A percentile compares a stretch with the other conserved stretches of the same genome.
Evolutionary conservation across 2,329 filamentous ascomycete genomes (phyloP).

Genomic region (Botrytis deweyae): DNA sequence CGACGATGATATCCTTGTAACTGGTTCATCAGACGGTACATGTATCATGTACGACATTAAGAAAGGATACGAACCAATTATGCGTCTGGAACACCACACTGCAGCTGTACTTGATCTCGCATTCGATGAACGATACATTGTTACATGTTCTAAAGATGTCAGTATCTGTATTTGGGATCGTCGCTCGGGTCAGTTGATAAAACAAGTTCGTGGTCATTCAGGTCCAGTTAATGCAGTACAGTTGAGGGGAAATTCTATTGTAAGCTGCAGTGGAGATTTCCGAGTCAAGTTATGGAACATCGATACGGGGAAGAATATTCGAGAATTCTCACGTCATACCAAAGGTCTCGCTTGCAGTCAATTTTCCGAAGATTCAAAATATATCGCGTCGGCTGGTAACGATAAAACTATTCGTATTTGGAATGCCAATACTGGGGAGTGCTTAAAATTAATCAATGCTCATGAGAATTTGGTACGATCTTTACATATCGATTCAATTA

Average conservation of each 20-base stretch:
- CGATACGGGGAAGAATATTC: conserved; percentile 80
- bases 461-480: conserved; percentile 86
- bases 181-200: conserved; percentile 69
- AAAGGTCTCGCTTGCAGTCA: conserved; percentile 94
- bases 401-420: conserved; percentile 96
- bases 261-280: conserved; percentile 92
- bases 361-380: conserved; percentile 92
- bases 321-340: conserved; percentile 86
- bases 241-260: conserved; percentile 86
- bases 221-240: conserved; percentile 97
- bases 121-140: conserved; percentile 87
- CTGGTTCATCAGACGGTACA: conserved; percentile 86
- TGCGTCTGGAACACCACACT: conserved; percentile 73
- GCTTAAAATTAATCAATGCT: conserved; percentile 75
- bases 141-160: conserved; percentile 95
- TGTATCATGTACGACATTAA: conserved; percentile 90
- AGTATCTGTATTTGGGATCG: conserved; percentile 95
- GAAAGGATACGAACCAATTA: conserved; percentile 74
- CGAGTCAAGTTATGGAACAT: conserved; percentile 95
- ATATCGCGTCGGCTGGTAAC: conserved; percentile 90
- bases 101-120: conserved; percentile 92
- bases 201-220: conserved; percentile 78
- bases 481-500: conserved; percentile 84
- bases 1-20: conserved; percentile 88
- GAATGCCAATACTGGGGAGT: conserved; percentile 85